Evolutionary conservation across 2,329 filamentous ascomycete genomes (phyloP).

Genomic region (Trichoderma sp.): DNA sequence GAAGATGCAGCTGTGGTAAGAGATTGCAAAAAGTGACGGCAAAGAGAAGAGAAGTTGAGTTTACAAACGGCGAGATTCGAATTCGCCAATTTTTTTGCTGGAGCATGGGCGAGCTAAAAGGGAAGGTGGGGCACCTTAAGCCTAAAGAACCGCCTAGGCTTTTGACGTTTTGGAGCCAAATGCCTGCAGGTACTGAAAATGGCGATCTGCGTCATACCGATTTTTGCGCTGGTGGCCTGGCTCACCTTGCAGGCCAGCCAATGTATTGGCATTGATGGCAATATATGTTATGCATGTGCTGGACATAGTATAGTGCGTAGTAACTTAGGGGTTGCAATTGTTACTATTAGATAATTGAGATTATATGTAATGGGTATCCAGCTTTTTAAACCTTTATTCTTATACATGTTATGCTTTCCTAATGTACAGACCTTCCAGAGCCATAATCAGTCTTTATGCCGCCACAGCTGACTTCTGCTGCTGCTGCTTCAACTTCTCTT

Average conservation of each 20-base stretch:
- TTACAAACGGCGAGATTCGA: constrained; percentile 23
- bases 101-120: constrained; percentile 26
- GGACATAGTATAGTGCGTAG: background rate
- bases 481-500: constrained; percentile 71
- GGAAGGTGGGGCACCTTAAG: constrained; percentile 30
- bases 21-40: background rate
- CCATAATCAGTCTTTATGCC: background rate
- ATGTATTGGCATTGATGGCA: background rate
- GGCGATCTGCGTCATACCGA: background rate
- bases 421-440: constrained; percentile 16
- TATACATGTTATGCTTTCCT: constrained; percentile 11
- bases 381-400: background rate
- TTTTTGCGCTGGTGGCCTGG: background rate
- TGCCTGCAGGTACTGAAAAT: constrained; percentile 19
- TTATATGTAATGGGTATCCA: constrained; percentile 12
- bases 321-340: background rate
- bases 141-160: background rate
- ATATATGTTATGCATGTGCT: background rate
- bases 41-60: constrained; percentile 23
- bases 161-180: constrained; percentile 9
- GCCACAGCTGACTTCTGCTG: constrained; percentile 18
- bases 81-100: constrained; percentile 32
- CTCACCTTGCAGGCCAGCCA: background rate
- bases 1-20: background rate
- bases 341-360: background rate